Conservation (phyloP, 2,329 filamentous ascomycete genomes). For the Penicillium sp. region DNA sequence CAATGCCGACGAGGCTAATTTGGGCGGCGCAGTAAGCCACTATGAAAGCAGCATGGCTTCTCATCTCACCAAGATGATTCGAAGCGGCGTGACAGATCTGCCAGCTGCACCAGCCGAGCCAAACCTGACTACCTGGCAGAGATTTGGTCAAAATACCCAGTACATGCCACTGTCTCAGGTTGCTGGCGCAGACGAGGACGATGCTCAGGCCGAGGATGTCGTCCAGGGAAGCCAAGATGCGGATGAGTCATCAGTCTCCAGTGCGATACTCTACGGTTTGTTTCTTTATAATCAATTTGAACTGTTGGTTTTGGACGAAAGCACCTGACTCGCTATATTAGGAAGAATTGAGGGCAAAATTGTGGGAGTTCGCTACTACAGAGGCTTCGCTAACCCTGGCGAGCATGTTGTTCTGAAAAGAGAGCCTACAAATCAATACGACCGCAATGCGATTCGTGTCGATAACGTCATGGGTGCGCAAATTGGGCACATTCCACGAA, state of each 20-base stretch:
- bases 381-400: conserved; percentile 62
- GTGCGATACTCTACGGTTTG: conserved; percentile 45
- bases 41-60: too few species aligned
- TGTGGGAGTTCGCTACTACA: conserved; percentile 65
- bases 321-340: conserved; percentile 5
- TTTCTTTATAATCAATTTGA: background rate
- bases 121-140: conserved; percentile 24
- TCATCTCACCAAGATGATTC: conserved; percentile 5
- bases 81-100: background rate
- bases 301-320: background rate
- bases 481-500: conserved; percentile 75
- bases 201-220: conserved; percentile 37
- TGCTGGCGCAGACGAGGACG: conserved; percentile 38
- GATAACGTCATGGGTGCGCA: conserved; percentile 74
- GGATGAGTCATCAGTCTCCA: conserved; percentile 40
- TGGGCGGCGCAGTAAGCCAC: conserved; percentile 5
- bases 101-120: background rate
- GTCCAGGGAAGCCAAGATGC: conserved; percentile 36
- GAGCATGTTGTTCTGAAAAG: conserved; percentile 65
- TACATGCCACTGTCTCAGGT: conserved; percentile 34
- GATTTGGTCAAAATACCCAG: conserved; percentile 31
- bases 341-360: conserved; percentile 55
- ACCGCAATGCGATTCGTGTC: conserved; percentile 75
- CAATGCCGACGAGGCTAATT: conserved; percentile 7
- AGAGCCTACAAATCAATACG: conserved; percentile 70